Percentiles rank a stretch among this genome's conserved stretches.
Evolutionary conservation across 805 yeast species (phyloP).

Genomic region (Wickerhamiella dianesei): DNA sequence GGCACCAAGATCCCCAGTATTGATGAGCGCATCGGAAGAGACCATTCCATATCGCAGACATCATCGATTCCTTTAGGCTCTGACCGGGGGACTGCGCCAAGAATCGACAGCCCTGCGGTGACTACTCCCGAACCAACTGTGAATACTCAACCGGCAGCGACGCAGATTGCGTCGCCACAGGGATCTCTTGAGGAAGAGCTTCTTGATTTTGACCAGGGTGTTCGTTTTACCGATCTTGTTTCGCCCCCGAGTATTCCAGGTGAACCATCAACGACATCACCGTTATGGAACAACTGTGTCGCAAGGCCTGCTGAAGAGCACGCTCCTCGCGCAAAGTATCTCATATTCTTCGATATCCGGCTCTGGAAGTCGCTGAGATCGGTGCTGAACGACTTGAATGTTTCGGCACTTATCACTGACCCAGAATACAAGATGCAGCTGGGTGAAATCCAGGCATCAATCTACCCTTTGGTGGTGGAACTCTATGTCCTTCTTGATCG

Average conservation of each 20-base stretch:
- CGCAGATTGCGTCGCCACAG: not conserved
- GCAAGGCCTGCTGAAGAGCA: not conserved
- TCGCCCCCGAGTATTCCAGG: not conserved
- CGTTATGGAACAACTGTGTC: not conserved
- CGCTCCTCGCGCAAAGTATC: slow-evolving; percentile 37
- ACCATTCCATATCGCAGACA: not conserved
- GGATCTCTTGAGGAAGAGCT: not conserved
- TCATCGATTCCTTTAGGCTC: not conserved
- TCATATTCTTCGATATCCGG: slow-evolving; percentile 53
- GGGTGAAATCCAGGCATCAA: slow-evolving; percentile 68
- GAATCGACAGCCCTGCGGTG: not conserved
- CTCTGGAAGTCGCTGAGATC: slow-evolving; percentile 54
- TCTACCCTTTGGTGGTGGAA: slow-evolving; percentile 64
- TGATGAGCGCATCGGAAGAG: not conserved
- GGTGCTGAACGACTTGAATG: slow-evolving; percentile 48
- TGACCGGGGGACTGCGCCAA: not conserved
- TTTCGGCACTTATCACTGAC: slow-evolving; percentile 51
- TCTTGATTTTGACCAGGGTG: not conserved
- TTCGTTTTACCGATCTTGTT: not conserved
- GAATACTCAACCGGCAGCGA: not conserved
- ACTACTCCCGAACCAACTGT: not conserved
- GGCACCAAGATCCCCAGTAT: slow-evolving; percentile 3
- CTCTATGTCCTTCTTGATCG: slow-evolving; percentile 61
- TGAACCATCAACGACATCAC: not conserved
- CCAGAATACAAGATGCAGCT: slow-evolving; percentile 41